Percentiles rank a stretch among this genome's conserved stretches.
These are phyloP conservation scores for Candida sanyaensis DNA, from an alignment of 1,139 yeast species.

Conservation along the genomic window DNA sequence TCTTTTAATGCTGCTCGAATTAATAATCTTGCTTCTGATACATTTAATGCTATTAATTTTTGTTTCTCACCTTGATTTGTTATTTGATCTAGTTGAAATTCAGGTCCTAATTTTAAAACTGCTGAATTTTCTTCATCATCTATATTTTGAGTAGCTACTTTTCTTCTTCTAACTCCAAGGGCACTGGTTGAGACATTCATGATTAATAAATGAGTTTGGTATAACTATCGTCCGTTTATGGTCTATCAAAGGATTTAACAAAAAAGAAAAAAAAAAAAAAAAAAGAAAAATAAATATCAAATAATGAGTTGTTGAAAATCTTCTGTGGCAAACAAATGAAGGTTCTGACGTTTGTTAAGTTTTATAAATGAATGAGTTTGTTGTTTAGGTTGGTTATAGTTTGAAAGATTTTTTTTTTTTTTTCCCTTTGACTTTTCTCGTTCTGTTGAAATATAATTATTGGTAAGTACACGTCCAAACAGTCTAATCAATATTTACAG, in stretches of 20 bases:
- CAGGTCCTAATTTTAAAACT: conserved; percentile 84
- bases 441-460: neutral
- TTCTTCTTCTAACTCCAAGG: conserved; percentile 76
- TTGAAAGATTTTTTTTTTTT: neutral
- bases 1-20: conserved; percentile 89
- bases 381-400: neutral
- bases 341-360: too few species aligned
- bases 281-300: too few species aligned
- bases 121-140: conserved; percentile 92
- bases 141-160: conserved; percentile 57
- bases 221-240: neutral
- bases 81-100: conserved; percentile 78
- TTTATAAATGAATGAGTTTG: neutral
- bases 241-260: neutral
- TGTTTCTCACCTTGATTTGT: conserved; percentile 79
- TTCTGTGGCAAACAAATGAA: too few species aligned
- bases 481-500: too few species aligned
- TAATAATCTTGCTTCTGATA: conserved; percentile 85
- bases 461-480: neutral
- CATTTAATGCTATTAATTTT: conserved; percentile 78
- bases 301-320: too few species aligned
- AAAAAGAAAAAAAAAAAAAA: too few species aligned
- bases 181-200: conserved; percentile 94
- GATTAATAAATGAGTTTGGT: conserved; percentile 2
- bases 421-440: neutral